These are phyloP conservation scores for Mallotus nudiflorus DNA, from an alignment of 345 rosid species.

Conservation along the genomic window DNA sequence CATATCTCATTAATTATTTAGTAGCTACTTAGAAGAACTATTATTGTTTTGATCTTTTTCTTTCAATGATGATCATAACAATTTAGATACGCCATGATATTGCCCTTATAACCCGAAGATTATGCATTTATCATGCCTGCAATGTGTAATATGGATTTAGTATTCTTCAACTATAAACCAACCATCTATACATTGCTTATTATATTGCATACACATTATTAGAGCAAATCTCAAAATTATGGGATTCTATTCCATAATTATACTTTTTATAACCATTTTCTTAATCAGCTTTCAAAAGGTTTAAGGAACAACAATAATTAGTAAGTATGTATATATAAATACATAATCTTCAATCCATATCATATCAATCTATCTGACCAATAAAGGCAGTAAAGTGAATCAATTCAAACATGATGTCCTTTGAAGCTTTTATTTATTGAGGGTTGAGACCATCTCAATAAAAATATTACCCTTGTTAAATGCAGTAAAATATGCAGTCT, in stretches of 20 bases:
- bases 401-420: no score
- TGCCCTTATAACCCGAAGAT: constrained; percentile 18
- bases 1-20: constrained; percentile 10
- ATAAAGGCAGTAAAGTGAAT: no score
- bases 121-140: constrained; percentile 20
- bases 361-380: no score
- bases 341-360: no score
- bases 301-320: no score
- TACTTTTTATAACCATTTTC: background rate
- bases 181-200: constrained; percentile 15
- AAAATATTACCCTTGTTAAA: no score
- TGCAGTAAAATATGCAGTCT: no score
- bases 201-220: background rate
- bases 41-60: constrained; percentile 22
- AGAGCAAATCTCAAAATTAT: background rate
- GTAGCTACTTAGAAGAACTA: constrained; percentile 16
- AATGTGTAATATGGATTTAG: constrained; percentile 8
- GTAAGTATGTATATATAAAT: no score
- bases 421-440: no score
- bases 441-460: no score
- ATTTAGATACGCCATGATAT: constrained; percentile 28
- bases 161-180: constrained; percentile 13
- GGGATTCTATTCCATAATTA: constrained; percentile 6
- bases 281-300: no score
- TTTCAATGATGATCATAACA: constrained; percentile 27